Base-by-base conservation (phyloP, 495 filamentous ascomycete genomes). In the Oidiodendron maius region DNA sequence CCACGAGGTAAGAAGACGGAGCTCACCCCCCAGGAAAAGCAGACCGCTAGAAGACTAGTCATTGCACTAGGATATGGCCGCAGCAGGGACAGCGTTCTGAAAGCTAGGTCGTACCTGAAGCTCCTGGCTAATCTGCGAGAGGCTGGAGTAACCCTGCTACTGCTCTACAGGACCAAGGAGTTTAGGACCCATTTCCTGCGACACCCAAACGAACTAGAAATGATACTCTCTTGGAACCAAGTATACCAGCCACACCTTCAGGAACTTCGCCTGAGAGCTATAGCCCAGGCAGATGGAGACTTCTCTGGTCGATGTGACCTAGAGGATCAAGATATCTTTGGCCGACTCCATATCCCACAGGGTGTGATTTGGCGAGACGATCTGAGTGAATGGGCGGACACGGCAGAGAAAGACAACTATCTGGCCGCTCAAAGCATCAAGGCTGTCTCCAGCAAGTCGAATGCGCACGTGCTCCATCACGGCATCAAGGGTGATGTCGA, bases 41-140 rank as follows among this genome's bases (percentile, higher is more conserved):
- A 26, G 13, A 21, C 41, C 4, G 25, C 41, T 8, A 24, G 30
- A 30, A 44, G 25, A 44, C 41, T 44, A 26, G 15, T 44, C 13
- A 45, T 45, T 4, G 42, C 42, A 34, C 32, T 45, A 25, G 21
- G 42, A 28, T 45, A 45, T 28, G 16, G 42, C 42, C 21, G 32
- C 21, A 45, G 26, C 21, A 45, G 42, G 42, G 42, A 45, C 42
- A 34, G 42, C 21, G 32, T 45, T 25, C 21, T 45, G 12, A 45
- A 45, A 45, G 42, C 42, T n/a, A 25, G 42, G 37, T 45, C n/a
- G 32, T 45, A 45, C 18, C 21, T 45, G 42, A 45, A 28, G 42
- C 42, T 45, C 11, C 21, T 45, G 23, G 26, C 42, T 45, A n/a
- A 45, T 45, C 21, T 45, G n/a, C 42, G 42, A 25, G 42, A 45